Percentiles rank a stretch among this genome's conserved stretches.
Conservation (phyloP, 1,284 basidiomycete genomes). For the Ganoderma boninense region DNA sequence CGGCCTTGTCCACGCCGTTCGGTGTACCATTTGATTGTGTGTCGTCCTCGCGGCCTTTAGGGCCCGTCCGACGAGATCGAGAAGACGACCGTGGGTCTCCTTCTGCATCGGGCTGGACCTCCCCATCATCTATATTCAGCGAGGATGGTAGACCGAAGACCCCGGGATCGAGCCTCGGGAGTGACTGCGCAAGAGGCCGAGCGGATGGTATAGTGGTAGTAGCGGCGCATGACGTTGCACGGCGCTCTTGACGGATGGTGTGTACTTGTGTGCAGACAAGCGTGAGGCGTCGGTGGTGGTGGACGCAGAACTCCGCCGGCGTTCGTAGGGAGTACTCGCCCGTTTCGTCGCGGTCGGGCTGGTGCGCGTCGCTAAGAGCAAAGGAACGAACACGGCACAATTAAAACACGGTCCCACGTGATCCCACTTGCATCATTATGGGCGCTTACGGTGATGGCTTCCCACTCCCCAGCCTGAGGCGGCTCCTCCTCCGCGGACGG, state of each 20-base stretch:
- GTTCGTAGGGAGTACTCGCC: constrained; percentile 25
- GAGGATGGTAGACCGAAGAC: constrained; percentile 54
- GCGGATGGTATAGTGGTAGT: constrained; percentile 76
- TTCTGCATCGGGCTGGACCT: constrained; percentile 47
- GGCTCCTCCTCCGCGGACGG: constrained; percentile 20
- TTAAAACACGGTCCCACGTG: constrained; percentile 26
- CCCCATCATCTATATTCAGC: constrained; percentile 42
- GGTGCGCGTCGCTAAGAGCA: constrained; percentile 7
- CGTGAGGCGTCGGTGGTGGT: constrained; percentile 19
- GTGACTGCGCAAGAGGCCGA: constrained; percentile 67
- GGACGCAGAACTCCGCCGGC: constrained; percentile 20
- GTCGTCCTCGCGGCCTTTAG: constrained; percentile 56
- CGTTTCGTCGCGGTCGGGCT: constrained; percentile 14
- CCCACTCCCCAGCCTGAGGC: constrained; percentile 24
- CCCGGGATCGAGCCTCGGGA: constrained; percentile 69
- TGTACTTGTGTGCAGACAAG: constrained; percentile 15
- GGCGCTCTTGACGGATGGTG: constrained; percentile 12
- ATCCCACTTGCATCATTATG: constrained; percentile 26
- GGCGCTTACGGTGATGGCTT: constrained; percentile 27
- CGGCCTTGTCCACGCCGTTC: constrained; percentile 24
- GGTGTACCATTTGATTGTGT: constrained; percentile 26
- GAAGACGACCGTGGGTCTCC: constrained; percentile 51
- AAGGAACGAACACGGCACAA: constrained; percentile 19
- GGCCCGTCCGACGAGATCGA: constrained; percentile 58
- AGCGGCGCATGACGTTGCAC: constrained; percentile 48